Evolutionary conservation across 1,284 basidiomycete genomes (phyloP), one percentile per base, ranked within the genome.

Genomic region (Apiotrichum laibachii): DNA sequence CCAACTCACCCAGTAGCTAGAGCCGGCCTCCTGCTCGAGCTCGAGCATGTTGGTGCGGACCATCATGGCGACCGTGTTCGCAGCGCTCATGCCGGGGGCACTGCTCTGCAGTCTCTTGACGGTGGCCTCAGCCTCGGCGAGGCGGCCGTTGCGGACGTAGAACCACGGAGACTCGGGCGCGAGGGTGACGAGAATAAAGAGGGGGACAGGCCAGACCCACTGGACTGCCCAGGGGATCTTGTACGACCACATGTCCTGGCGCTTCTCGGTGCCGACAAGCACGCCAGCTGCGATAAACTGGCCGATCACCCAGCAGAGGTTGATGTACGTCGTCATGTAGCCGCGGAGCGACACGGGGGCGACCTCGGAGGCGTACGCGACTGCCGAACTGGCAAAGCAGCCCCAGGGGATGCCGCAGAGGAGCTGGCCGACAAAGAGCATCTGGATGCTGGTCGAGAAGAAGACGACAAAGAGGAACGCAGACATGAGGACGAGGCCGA

Each of bases 221-320:
- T 80, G 78, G 21, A 53, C 21, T 0, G 51, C 52, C 18, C 33
- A 51, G 48, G 51, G 54, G 43, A 49, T 49, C 39, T 56, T 48
- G 33, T 47, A 66, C 31, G 43, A 64, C 67, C 65, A 69, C 50
- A 67, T 44, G 50, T 60, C 50, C 39, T 51, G 50, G 51, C 59
- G 55, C 19, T 48, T 31, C 19, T 57, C 48, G 9, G 63, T 35
- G 8, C 55, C 50, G 13, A 43, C 40, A 26, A 52, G 50, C 4
- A 65, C 61, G 34, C 66, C 64, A 6, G 59, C 50, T 16, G 59
- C 53, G 40, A 65, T 62, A 43, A 69, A 44, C 53, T 69, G 67
- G n/a, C 79, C 79, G 31, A 79, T 69, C 22, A 78, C 81, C 81
- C 81, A 82, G 69, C 81, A 82, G 33, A 81, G 67, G 71, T 81